Conservation (phyloP, 148 eudicot genomes). For the Amaranthus palmeri region DNA sequence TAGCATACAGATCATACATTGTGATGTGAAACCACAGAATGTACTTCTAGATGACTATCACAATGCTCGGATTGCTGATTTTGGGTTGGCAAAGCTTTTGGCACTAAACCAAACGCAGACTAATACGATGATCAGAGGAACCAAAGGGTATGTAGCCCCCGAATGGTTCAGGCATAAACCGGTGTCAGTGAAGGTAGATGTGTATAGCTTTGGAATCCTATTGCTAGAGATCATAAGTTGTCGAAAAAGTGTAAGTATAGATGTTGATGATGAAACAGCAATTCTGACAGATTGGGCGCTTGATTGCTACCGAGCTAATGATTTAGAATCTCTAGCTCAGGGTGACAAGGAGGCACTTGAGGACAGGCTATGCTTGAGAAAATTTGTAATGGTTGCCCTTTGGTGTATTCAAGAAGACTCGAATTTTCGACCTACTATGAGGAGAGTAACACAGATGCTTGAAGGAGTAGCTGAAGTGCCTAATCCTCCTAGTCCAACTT, state of each 20-base stretch:
- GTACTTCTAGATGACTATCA: constrained; percentile 45
- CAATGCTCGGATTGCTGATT: constrained; percentile 49
- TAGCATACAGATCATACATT: constrained; percentile 55
- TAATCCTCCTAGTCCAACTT: constrained; percentile 28
- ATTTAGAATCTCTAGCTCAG: constrained; percentile 5
- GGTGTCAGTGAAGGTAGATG: constrained; percentile 46
- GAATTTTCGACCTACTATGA: constrained; percentile 35
- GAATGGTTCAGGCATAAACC: constrained; percentile 59
- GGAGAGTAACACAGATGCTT: constrained; percentile 30
- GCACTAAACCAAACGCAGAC: constrained; percentile 45
- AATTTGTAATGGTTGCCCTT: constrained; percentile 26
- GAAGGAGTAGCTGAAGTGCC: constrained; percentile 27
- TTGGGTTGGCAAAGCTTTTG: constrained; percentile 57
- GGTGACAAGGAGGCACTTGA: constrained; percentile 12
- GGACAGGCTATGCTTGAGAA: constrained; percentile 10
- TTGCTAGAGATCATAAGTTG: constrained; percentile 36
- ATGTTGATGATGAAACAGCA: constrained; percentile 13
- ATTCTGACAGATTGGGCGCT: constrained; percentile 38
- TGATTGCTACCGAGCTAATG: constrained; percentile 30
- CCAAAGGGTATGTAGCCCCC: constrained; percentile 68
- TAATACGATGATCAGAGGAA: constrained; percentile 45
- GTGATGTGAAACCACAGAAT: constrained; percentile 67
- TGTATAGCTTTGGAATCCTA: constrained; percentile 47
- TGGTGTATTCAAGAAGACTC: constrained; percentile 13
- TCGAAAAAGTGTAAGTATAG: background rate